Percentiles rank a stretch among this genome's conserved stretches.
Evolutionary conservation across 257 asterid genomes (phyloP).

Genomic region (Gentiana dahurica): DNA sequence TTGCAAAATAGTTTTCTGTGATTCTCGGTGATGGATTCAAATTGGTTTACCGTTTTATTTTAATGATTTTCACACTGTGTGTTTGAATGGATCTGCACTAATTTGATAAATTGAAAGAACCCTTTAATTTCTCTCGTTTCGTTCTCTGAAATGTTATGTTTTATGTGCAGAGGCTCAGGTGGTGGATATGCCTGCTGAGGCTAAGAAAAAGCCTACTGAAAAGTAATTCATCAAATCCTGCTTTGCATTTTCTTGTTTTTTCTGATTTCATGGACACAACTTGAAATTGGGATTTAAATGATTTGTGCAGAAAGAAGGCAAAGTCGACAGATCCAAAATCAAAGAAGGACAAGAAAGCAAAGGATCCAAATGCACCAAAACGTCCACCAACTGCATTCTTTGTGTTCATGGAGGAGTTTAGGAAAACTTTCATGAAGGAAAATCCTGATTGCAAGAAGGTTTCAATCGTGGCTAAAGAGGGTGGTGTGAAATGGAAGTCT

Average conservation of each 20-base stretch:
- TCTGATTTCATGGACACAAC: too few relatives aligned
- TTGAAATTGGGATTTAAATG: too few relatives aligned
- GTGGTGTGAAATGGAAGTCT: slow-evolving; percentile 12
- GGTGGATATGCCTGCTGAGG: slow-evolving; percentile 42
- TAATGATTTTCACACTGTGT: neutral
- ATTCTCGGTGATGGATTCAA: neutral
- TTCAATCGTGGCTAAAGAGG: slow-evolving; percentile 53
- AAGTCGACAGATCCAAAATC: slow-evolving; percentile 32
- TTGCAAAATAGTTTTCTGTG: neutral
- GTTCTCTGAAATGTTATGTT: too few relatives aligned
- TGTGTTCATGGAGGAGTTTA: slow-evolving; percentile 68
- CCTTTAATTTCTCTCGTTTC: too few relatives aligned
- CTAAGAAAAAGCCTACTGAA: slow-evolving; percentile 40
- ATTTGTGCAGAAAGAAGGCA: slow-evolving; percentile 33
- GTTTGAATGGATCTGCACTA: neutral
- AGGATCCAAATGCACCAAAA: slow-evolving; percentile 43
- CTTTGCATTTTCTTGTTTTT: too few relatives aligned
- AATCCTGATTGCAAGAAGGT: slow-evolving; percentile 54
- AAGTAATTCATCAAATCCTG: slow-evolving; percentile 20
- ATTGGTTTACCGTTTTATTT: neutral
- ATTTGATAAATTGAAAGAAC: neutral
- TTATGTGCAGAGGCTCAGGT: slow-evolving; percentile 41
- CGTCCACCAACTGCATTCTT: slow-evolving; percentile 84
- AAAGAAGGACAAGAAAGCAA: slow-evolving; percentile 36
- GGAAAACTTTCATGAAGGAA: slow-evolving; percentile 55